phyloP scores from a whole-genome alignment of 495 filamentous ascomycete genomes.

The Amphirosellinia nigrospora region DNA sequence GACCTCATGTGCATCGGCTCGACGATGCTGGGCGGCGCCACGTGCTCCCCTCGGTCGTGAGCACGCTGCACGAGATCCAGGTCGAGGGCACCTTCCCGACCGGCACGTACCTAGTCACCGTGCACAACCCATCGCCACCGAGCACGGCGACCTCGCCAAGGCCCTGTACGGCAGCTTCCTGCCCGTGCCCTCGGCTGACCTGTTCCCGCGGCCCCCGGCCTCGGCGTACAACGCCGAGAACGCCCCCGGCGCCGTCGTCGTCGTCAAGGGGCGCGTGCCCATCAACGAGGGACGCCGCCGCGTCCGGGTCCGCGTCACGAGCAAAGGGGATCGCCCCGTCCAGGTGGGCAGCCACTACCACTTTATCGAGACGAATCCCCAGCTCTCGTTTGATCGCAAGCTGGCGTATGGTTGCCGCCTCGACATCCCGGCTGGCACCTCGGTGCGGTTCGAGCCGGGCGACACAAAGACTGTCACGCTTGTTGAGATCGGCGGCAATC shows the following conservation, averaged over 20 bases:
- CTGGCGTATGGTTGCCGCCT: constrained; percentile 84
- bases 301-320: constrained; percentile 77
- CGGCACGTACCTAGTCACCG: constrained; percentile 94
- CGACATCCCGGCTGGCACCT: constrained; percentile 91
- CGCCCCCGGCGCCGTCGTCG: constrained; percentile 80
- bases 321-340: constrained; percentile 88
- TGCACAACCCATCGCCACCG: constrained; percentile 84
- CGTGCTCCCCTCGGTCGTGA: constrained; percentile 81
- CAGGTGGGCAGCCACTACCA: constrained; percentile 98
- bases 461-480: constrained; percentile 92
- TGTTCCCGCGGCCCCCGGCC: constrained; percentile 67
- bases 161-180: constrained; percentile 94
- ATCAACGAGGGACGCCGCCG: constrained; percentile 79
- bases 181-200: constrained; percentile 70
- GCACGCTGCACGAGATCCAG: constrained; percentile 80
- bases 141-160: constrained; percentile 84
- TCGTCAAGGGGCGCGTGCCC: constrained; percentile 68
- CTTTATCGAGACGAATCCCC: constrained; percentile 91
- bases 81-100: constrained; percentile 92
- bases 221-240: constrained; percentile 67
- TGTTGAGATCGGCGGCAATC: constrained; percentile 85
- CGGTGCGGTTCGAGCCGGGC: constrained; percentile 93
- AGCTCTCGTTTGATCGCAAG: constrained; percentile 88
- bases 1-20: constrained; percentile 92
- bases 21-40: constrained; percentile 95